These are phyloP conservation scores for Dactylorhiza incarnata DNA, from an alignment of 106 monocot species.

Conservation along the genomic window DNA sequence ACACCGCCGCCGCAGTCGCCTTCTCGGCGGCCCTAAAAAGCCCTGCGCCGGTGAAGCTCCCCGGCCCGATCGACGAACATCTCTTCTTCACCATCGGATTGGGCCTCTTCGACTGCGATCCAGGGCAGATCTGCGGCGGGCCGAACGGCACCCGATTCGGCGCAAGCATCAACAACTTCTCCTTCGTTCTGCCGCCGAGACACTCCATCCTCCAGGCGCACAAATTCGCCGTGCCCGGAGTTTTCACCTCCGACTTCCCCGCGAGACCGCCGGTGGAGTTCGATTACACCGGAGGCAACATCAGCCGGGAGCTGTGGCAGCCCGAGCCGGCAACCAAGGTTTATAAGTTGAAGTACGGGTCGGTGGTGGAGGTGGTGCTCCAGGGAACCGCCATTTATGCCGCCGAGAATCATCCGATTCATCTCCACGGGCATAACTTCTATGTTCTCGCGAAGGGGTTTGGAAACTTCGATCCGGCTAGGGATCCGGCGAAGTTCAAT, in stretches of 20 bases:
- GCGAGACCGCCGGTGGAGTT: slow-evolving; percentile 41
- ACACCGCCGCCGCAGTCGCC: slow-evolving; percentile 29
- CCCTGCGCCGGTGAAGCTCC: slow-evolving; percentile 25
- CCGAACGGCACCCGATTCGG: slow-evolving; percentile 35
- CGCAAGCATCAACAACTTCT: slow-evolving; percentile 51
- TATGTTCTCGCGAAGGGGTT: slow-evolving; percentile 50
- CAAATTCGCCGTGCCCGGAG: slow-evolving; percentile 18
- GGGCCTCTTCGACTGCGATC: slow-evolving; percentile 34
- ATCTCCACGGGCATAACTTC: slow-evolving; percentile 65
- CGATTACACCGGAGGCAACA: slow-evolving; percentile 39
- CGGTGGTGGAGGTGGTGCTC: slow-evolving; percentile 46
- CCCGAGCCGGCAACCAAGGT: slow-evolving; percentile 37
- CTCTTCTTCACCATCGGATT: slow-evolving; percentile 54
- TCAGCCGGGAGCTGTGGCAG: slow-evolving; percentile 35
- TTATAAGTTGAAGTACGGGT: slow-evolving; percentile 36
- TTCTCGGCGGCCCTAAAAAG: slow-evolving; percentile 29
- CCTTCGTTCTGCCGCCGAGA: slow-evolving; percentile 31
- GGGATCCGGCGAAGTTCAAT: slow-evolving; percentile 40
- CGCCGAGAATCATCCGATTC: slow-evolving; percentile 59
- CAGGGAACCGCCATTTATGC: slow-evolving; percentile 50
- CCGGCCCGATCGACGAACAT: slow-evolving; percentile 30
- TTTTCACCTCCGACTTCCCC: slow-evolving; percentile 54
- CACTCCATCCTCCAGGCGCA: slow-evolving; percentile 51
- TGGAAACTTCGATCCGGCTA: slow-evolving; percentile 51
- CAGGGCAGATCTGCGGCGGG: slow-evolving; percentile 24